Percentiles rank a stretch among this genome's conserved stretches.
phyloP scores from a whole-genome alignment of 108 stramenopile genomes.

The Nitzschia sp. region DNA sequence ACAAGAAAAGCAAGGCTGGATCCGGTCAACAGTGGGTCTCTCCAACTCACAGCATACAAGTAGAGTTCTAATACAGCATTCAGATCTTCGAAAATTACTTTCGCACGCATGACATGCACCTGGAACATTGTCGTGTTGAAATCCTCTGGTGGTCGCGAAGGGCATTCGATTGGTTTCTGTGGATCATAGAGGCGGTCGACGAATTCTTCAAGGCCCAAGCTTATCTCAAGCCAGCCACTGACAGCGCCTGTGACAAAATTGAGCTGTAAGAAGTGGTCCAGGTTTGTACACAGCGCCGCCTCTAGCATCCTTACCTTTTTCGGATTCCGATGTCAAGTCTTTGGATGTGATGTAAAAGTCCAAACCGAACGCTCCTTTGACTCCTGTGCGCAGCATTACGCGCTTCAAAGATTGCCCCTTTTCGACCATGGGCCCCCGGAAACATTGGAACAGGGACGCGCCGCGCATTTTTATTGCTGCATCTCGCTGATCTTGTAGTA shows the following conservation, averaged over 20 bases:
- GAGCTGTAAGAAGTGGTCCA: not conserved
- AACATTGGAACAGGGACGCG: conserved; percentile 42
- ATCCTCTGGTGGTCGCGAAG: conserved; percentile 55
- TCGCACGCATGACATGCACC: conserved; percentile 69
- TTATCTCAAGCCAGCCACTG: conserved; percentile 74
- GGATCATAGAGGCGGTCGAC: conserved; percentile 46
- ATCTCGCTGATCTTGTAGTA: conserved; percentile 82
- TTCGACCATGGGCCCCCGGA: conserved; percentile 27
- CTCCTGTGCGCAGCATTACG: conserved; percentile 57
- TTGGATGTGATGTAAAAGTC: conserved; percentile 42
- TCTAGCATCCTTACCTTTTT: not conserved
- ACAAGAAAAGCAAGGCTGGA: conserved; percentile 43
- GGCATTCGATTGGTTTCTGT: conserved; percentile 49
- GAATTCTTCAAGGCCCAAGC: conserved; percentile 66
- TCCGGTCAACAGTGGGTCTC: conserved; percentile 59
- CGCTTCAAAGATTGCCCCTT: conserved; percentile 27
- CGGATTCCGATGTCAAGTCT: conserved; percentile 2
- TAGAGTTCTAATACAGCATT: conserved; percentile 48
- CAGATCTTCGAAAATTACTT: conserved; percentile 54
- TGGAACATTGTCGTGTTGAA: conserved; percentile 69
- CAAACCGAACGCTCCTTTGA: conserved; percentile 62
- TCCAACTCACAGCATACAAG: conserved; percentile 71
- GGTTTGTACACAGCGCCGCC: too few species aligned
- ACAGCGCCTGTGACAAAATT: conserved; percentile 28
- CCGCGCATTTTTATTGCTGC: conserved; percentile 24